These are phyloP conservation scores for Ceratocystis eucalypticola DNA, from an alignment of 2,329 filamentous ascomycete genomes.

Conservation along the genomic window DNA sequence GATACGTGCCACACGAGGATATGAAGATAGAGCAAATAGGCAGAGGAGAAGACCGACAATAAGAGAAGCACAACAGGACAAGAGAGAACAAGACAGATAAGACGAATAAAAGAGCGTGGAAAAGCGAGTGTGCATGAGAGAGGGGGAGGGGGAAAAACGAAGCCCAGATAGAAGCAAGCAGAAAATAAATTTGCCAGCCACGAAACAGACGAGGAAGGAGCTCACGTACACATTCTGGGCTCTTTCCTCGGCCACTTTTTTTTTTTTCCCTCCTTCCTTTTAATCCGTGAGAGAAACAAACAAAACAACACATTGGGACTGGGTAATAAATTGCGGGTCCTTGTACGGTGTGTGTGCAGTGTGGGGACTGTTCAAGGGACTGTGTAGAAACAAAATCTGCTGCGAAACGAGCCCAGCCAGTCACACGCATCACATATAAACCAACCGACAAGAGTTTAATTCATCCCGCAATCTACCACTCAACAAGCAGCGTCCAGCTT, in stretches of 20 bases:
- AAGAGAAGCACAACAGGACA: too few species aligned
- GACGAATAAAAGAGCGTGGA: not conserved
- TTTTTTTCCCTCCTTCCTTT: not conserved
- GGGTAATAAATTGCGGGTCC: not conserved
- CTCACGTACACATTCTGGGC: not conserved
- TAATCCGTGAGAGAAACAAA: not conserved
- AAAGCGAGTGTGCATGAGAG: too few species aligned
- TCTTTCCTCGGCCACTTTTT: not conserved
- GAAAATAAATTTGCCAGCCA: not conserved
- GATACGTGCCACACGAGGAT: not conserved
- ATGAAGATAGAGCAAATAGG: not conserved
- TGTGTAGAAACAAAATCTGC: too few species aligned
- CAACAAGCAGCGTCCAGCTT: too few species aligned
- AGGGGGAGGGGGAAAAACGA: not conserved
- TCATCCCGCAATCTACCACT: too few species aligned
- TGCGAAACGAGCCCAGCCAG: too few species aligned
- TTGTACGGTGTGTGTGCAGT: not conserved
- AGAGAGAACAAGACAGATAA: not conserved
- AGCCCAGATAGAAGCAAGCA: not conserved
- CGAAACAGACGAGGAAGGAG: not conserved
- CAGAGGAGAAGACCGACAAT: not conserved
- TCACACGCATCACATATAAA: too few species aligned
- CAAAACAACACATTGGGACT: not conserved
- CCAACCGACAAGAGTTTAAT: too few species aligned
- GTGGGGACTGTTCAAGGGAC: not conserved